Conservation (phyloP, 768 basidiomycete species). For the Sporobolomyces pararoseus region DNA sequence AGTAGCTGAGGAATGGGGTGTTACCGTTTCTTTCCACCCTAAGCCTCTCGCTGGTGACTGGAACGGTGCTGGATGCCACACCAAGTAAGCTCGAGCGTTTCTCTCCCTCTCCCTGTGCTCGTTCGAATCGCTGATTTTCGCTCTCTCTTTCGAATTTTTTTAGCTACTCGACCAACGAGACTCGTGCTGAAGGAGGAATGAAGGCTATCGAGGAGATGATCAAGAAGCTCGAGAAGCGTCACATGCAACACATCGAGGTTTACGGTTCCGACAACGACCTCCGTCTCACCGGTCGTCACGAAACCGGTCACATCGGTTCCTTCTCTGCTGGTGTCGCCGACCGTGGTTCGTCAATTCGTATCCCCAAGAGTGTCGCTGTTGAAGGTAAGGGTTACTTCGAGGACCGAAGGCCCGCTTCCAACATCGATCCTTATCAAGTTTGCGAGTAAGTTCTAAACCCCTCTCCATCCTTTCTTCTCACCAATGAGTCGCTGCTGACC, state of each 20-base stretch:
- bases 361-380: slow-evolving; percentile 85
- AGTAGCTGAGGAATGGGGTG: slow-evolving; percentile 74
- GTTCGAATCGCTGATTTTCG: not conserved
- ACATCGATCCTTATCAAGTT: slow-evolving; percentile 88
- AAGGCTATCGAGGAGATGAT: slow-evolving; percentile 87
- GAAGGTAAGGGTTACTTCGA: slow-evolving; percentile 95
- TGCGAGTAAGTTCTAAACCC: slow-evolving; percentile 1
- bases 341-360: slow-evolving; percentile 93
- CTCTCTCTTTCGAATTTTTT: not conserved
- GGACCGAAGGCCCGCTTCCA: slow-evolving; percentile 83
- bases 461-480: not conserved
- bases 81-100: slow-evolving; percentile 25
- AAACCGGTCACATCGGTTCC: slow-evolving; percentile 86
- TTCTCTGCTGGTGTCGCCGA: slow-evolving; percentile 96
- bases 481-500: not conserved
- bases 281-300: slow-evolving; percentile 91
- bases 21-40: slow-evolving; percentile 91
- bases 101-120: not conserved
- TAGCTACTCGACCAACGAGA: slow-evolving; percentile 91
- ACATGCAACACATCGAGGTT: slow-evolving; percentile 91
- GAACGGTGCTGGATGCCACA: slow-evolving; percentile 99
- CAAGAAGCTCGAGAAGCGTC: slow-evolving; percentile 83
- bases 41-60: slow-evolving; percentile 95
- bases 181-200: slow-evolving; percentile 89
- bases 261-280: slow-evolving; percentile 74